These are phyloP conservation scores for Rhododendron griersonianum DNA, from an alignment of 148 eudicot species.

Conservation along the genomic window DNA sequence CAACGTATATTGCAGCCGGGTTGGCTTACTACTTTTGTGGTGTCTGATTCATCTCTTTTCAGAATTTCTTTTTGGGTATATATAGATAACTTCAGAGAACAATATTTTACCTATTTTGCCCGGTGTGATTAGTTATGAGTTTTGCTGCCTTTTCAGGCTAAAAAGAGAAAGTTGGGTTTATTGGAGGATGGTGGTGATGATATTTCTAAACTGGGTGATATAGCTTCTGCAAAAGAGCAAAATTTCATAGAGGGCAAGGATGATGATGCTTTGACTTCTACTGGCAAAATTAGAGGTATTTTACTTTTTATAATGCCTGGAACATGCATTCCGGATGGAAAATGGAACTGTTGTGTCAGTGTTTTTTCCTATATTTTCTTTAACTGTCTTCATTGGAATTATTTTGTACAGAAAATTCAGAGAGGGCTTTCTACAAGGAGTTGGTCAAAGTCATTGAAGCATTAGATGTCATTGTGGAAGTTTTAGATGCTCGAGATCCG, in stretches of 20 bases:
- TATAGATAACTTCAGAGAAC: too few species aligned
- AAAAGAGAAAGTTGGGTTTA: conserved; percentile 73
- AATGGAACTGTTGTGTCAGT: not conserved
- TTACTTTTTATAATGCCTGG: not conserved
- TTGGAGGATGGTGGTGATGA: conserved; percentile 49
- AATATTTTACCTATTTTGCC: too few species aligned
- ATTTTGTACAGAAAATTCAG: conserved; percentile 59
- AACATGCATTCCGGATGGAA: not conserved
- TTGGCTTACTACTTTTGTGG: too few species aligned
- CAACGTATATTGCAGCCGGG: too few species aligned
- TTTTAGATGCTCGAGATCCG: conserved; percentile 98
- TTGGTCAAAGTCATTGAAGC: conserved; percentile 88
- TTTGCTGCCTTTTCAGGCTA: too few species aligned
- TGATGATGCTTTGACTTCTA: conserved; percentile 18
- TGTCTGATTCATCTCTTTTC: too few species aligned
- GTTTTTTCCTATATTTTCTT: not conserved
- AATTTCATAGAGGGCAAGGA: conserved; percentile 28
- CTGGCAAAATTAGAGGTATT: conserved; percentile 52
- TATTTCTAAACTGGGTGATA: conserved; percentile 23
- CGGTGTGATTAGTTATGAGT: too few species aligned
- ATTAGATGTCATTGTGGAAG: conserved; percentile 94
- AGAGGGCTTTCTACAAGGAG: conserved; percentile 90
- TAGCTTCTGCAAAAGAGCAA: conserved; percentile 20
- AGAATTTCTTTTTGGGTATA: too few species aligned
- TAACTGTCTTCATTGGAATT: conserved; percentile 6